phyloP scores from a whole-genome alignment of 768 basidiomycete species.

The Lanmaoa pseudosensibilis region DNA sequence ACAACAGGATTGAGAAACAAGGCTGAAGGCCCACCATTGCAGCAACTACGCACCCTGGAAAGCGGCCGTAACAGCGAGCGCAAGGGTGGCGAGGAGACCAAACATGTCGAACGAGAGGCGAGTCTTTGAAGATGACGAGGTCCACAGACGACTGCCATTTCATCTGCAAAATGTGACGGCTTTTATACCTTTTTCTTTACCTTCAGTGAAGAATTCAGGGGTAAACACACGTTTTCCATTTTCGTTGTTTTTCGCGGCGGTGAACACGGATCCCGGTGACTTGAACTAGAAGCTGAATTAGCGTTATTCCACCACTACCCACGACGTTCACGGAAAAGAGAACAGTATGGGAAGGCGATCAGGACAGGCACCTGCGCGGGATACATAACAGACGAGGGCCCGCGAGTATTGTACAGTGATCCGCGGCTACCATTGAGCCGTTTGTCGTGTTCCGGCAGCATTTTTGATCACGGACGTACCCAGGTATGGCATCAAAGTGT shows the following conservation, averaged over 20 bases:
- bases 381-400: not conserved
- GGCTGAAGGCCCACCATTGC: not conserved
- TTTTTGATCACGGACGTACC: too few species aligned
- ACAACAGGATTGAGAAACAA: slow-evolving; percentile 23
- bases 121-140: not conserved
- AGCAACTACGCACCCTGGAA: slow-evolving; percentile 18
- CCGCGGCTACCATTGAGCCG: not conserved
- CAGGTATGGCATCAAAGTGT: not conserved
- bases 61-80: slow-evolving; percentile 12
- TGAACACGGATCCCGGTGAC: not conserved
- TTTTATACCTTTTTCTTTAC: slow-evolving; percentile 22
- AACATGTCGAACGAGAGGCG: slow-evolving; percentile 17
- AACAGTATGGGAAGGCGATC: not conserved
- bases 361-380: too few species aligned
- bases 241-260: not conserved
- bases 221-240: not conserved
- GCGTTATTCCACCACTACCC: not conserved
- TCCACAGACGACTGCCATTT: not conserved
- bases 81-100: slow-evolving; percentile 14
- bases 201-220: too few species aligned
- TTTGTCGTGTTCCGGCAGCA: not conserved
- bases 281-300: not conserved
- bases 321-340: not conserved
- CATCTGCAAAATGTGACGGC: not conserved
- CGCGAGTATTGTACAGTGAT: not conserved